These are phyloP conservation scores for Elsinoe perseae DNA, from an alignment of 2,329 filamentous ascomycete species.

Conservation along the genomic window DNA sequence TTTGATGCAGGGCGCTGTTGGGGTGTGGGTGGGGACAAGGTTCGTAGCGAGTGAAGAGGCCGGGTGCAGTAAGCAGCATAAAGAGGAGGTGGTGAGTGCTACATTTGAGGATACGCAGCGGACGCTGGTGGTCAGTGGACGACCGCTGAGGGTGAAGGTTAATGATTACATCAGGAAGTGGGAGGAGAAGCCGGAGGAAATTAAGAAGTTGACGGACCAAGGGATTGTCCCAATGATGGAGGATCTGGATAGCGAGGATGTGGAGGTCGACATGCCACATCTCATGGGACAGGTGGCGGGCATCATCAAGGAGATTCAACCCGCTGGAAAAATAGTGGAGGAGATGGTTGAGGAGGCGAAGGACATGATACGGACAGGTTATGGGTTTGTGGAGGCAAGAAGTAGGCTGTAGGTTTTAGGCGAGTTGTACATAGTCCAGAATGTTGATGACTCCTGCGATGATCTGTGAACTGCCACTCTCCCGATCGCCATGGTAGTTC, in stretches of 20 bases:
- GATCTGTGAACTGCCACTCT: no score
- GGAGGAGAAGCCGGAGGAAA: conserved; percentile 68
- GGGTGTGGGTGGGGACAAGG: conserved; percentile 89
- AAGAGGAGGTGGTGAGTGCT: conserved; percentile 73
- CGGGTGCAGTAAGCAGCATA: conserved; percentile 72
- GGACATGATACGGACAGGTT: conserved; percentile 55
- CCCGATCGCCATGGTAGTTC: no score
- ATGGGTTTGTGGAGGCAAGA: conserved; percentile 47
- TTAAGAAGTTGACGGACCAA: conserved; percentile 64
- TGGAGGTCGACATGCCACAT: conserved; percentile 74
- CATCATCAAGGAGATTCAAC: conserved; percentile 66
- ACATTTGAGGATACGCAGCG: conserved; percentile 70
- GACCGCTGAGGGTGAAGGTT: conserved; percentile 69
- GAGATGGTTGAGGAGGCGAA: conserved; percentile 80
- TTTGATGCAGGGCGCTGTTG: conserved; percentile 79
- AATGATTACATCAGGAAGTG: conserved; percentile 79
- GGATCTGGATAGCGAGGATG: conserved; percentile 70
- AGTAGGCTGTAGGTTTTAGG: conserved; percentile 44
- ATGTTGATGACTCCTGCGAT: no score
- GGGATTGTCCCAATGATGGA: conserved; percentile 75
- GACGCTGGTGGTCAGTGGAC: conserved; percentile 73
- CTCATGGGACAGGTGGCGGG: conserved; percentile 92
- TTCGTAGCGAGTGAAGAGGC: conserved; percentile 82
- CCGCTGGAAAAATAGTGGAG: conserved; percentile 74
- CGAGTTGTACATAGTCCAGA: no score